These are phyloP conservation scores for Gnomoniopsis sp. DNA, from an alignment of 2,329 filamentous ascomycete species.

Conservation along the genomic window DNA sequence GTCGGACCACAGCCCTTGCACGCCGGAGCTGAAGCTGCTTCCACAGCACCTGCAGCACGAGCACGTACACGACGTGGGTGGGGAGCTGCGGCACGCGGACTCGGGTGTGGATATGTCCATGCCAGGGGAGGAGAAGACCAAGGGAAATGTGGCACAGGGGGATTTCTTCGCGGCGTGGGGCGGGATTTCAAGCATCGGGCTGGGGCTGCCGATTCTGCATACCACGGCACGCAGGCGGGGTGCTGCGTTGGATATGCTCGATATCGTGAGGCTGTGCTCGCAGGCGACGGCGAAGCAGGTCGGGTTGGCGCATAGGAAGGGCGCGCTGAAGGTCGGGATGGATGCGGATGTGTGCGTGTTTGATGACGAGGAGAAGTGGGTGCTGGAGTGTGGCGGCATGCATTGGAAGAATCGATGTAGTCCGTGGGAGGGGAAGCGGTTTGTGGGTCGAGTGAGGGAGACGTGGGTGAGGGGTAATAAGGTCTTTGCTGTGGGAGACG, in stretches of 20 bases:
- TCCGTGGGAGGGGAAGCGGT: conserved; percentile 78
- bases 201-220: conserved; percentile 88
- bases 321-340: conserved; percentile 74
- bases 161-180: conserved; percentile 98
- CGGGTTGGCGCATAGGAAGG: conserved; percentile 76
- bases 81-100: conserved; percentile 45
- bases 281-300: conserved; percentile 86
- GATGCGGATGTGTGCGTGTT: conserved; percentile 93
- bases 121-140: conserved; percentile 28
- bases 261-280: conserved; percentile 83
- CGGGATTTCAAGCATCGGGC: conserved; percentile 88
- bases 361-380: conserved; percentile 77
- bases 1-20: conserved; percentile 94
- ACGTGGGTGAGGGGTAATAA: conserved; percentile 78
- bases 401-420: conserved; percentile 91
- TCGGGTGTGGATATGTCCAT: conserved; percentile 50
- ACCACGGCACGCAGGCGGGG: conserved; percentile 63
- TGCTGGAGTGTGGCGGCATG: conserved; percentile 74
- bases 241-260: conserved; percentile 54
- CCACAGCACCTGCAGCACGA: conserved; percentile 58
- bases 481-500: conserved; percentile 67
- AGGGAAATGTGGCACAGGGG: conserved; percentile 47
- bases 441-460: conserved; percentile 75
- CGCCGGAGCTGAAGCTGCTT: conserved; percentile 86
- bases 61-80: conserved; percentile 9